Base-by-base conservation (phyloP, 2,329 filamentous ascomycete species). In the Talaromyces sp. region DNA sequence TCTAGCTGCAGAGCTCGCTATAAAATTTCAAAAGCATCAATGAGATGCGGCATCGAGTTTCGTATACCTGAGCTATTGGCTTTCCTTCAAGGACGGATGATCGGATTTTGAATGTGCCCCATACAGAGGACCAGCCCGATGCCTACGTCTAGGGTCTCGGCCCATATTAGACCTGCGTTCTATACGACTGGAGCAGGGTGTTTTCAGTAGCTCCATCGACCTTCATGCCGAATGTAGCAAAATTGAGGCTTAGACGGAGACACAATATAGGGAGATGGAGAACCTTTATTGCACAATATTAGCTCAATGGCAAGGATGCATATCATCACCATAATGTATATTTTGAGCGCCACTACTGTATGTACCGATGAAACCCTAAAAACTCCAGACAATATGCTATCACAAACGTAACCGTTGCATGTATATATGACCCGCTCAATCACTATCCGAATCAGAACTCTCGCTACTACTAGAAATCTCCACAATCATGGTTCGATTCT, bases 401-500 rank as follows among this genome's bases (percentile, higher is more conserved):
- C 16, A 11, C 13, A 10, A 37, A 37, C 13, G n/a, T 52, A 8
- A 52, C 9, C 14, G 16, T 33, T n/a, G 24, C 8, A 54, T 52
- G 27, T 16, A n/a, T 33, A 22, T 10, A 54, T 19, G 5, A 14
- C 6, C 19, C 39, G 8, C 24, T 63, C 27, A 65, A 66, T 66
- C 57, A 33, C 71, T 73, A 35, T 70, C 69, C 19, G 63, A 65
- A 50, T 76, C 69, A 39, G 63, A 65, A 50, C 76, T 79, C 52
- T 77, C 76, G 68, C 76, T 79, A 67, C 76, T 79, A 63, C 77
- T 80, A 3, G 76, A 79, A 58, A 79, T 77, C 49, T 80, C 77
- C 22, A 81, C 72, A 50, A 81, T 66, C 45, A 71, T 74, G 16
- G 78, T 80, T 60, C 78, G 73, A 65, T 79, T 80, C 73, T 80